phyloP scores from a whole-genome alignment of 2,329 filamentous ascomycete genomes.

The Lasiodiplodia hormozganensis region DNA sequence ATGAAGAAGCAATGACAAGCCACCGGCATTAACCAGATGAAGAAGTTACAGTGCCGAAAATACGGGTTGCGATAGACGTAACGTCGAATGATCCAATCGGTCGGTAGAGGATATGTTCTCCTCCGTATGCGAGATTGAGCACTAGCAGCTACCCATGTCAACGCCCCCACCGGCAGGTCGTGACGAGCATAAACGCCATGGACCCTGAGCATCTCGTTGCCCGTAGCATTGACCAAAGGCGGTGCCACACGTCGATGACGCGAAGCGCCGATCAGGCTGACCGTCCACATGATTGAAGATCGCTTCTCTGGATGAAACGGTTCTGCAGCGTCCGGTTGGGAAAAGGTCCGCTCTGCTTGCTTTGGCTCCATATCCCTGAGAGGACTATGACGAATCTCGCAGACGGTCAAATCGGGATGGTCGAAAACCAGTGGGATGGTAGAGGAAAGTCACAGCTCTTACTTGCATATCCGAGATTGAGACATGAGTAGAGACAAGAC shows the following conservation, averaged over 20 bases:
- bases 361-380: neutral
- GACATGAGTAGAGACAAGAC: neutral
- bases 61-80: neutral
- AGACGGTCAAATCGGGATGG: neutral
- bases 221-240: conserved; percentile 3
- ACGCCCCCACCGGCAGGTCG: neutral
- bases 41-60: neutral
- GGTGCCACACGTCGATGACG: conserved; percentile 12
- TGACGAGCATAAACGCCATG: neutral
- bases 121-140: neutral
- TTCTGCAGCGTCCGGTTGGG: neutral
- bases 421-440: neutral
- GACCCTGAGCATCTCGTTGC: conserved; percentile 7
- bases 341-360: neutral
- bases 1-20: neutral
- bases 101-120: neutral
- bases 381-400: neutral
- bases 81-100: neutral
- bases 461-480: neutral
- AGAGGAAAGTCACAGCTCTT: neutral
- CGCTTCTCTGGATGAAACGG: conserved; percentile 16
- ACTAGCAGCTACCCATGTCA: neutral
- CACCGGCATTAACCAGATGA: neutral
- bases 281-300: conserved; percentile 14
- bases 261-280: conserved; percentile 8